Conservation (phyloP, 148 eudicot genomes). For the Cornus kousa region DNA sequence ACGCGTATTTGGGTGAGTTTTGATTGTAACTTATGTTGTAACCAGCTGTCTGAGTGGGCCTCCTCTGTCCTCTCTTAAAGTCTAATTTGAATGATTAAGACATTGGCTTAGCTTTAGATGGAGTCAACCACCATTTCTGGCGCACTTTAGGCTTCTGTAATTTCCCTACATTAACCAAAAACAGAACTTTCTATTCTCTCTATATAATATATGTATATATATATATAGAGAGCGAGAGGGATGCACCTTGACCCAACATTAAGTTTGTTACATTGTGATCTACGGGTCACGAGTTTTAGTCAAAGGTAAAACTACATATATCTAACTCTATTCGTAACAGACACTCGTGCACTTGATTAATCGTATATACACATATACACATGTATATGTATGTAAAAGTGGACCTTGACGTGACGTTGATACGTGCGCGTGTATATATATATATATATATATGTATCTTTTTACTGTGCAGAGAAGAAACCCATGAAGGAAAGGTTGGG, state of each 20-base stretch:
- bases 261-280: too few species aligned
- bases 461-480: constrained; percentile 14
- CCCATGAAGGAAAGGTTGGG: constrained; percentile 1
- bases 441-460: neutral
- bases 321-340: too few species aligned
- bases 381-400: too few species aligned
- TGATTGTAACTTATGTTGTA: constrained; percentile 29
- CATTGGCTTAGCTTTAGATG: constrained; percentile 23
- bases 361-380: too few species aligned
- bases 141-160: constrained; percentile 25
- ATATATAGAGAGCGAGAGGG: too few species aligned
- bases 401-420: too few species aligned
- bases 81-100: constrained; percentile 39
- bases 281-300: too few species aligned
- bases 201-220: neutral
- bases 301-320: too few species aligned
- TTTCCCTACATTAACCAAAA: constrained; percentile 23
- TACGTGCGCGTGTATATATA: too few species aligned
- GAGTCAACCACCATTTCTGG: constrained; percentile 38
- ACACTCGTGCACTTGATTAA: too few species aligned
- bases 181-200: constrained; percentile 45
- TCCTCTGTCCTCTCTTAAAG: constrained; percentile 19
- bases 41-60: constrained; percentile 53
- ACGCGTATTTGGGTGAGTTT: constrained; percentile 12
- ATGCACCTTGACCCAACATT: too few species aligned